Conservation (phyloP, 768 basidiomycete species). For the Kwoniella dendrophila region DNA sequence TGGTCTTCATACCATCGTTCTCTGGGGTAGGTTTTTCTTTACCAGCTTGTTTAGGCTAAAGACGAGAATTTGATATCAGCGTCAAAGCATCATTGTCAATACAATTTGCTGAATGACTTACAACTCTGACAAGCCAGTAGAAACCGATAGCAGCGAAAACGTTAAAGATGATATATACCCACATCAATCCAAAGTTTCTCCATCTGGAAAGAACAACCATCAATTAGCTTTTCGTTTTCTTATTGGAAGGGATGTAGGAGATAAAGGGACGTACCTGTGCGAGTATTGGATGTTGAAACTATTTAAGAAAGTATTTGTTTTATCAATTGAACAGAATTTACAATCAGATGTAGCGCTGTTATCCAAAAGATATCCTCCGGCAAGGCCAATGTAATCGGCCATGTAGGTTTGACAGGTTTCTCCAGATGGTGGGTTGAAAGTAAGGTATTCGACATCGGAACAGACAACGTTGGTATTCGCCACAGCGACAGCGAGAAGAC, state of each 20-base stretch:
- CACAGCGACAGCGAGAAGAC: constrained; percentile 55
- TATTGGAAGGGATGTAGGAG: background rate
- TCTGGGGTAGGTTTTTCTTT: constrained; percentile 28
- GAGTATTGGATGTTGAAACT: constrained; percentile 65
- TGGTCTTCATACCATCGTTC: background rate
- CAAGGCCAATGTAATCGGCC: constrained; percentile 63
- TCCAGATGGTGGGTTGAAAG: constrained; percentile 72
- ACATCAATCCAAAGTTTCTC: constrained; percentile 64
- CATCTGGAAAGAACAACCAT: constrained; percentile 50
- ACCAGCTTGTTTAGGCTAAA: constrained; percentile 30
- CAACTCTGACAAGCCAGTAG: constrained; percentile 48
- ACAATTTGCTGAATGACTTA: constrained; percentile 15
- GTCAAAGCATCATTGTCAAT: background rate
- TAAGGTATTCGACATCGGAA: constrained; percentile 68
- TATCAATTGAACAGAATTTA: constrained; percentile 68
- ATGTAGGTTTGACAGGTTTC: constrained; percentile 76
- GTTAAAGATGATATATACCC: constrained; percentile 57
- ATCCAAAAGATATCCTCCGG: constrained; percentile 77
- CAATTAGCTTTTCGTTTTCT: background rate
- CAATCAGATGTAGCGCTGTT: constrained; percentile 65
- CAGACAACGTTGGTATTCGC: constrained; percentile 70
- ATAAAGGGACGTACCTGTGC: constrained; percentile 48
- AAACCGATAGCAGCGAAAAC: constrained; percentile 38
- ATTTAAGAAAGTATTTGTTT: constrained; percentile 66
- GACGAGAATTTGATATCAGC: background rate